Evolutionary conservation across 345 rosid genomes (phyloP), one percentile per base, ranked within the genome.

Genomic region (Melaleuca alternifolia): DNA sequence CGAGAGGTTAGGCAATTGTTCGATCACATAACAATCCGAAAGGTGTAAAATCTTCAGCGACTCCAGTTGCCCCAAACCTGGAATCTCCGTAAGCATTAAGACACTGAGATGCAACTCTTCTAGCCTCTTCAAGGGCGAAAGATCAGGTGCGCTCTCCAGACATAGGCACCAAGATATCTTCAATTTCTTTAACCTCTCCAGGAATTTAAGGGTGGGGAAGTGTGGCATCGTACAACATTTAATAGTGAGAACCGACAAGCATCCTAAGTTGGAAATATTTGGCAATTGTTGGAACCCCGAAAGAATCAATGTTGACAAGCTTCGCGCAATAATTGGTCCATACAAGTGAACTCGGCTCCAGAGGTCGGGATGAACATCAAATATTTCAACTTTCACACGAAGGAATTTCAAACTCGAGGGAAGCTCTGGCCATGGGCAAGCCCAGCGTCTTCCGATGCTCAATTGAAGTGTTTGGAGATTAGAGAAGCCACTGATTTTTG

Each of bases 281-380:
- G n/a, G 59, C 59, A 54, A 54, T 54, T 54, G 59, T 0, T 0
- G n/a, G 5, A 54, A 8, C 0, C 2, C 3, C 5, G 4, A 0
- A 23, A 54, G n/a, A 21, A 21, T 54, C 59, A 54, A 54, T 26
- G 59, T 54, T 54, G 59, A 54, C 23, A 54, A 54, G 59, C 59
- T 4, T 9, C 1, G 59, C 21, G 59, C n/a, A 1, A 26, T 2
- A n/a, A 0, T 11, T 59, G 65, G 11, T 11, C 65, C 12, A 12
- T 8, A 1, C 33, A 2, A 7, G 11, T 5, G 33, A 13, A 59
- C 4, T n/a, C 26, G 65, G 8, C 65, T 59, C 0, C 16, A 59
- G 4, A 59, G 33, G 0, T 59, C 16, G 7, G 16, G 65, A 59
- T 26, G 65, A 11, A 59, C 16, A 26, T 14, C 33, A 3, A 26